phyloP scores from a whole-genome alignment of 1,284 basidiomycete species.

The Waitea zeae region DNA sequence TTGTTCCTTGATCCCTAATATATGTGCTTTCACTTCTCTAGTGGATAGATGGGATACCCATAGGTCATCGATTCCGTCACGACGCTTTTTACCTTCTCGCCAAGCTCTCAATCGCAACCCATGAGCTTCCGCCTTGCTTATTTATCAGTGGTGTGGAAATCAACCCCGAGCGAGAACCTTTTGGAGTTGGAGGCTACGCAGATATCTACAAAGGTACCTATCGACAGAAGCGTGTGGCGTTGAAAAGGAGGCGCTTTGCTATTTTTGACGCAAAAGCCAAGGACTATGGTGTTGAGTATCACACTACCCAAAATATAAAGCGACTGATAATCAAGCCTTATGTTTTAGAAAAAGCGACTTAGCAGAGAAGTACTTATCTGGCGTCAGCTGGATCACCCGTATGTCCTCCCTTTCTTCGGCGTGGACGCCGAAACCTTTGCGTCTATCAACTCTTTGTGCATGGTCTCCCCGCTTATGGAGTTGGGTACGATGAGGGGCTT shows the following conservation, averaged over 20 bases:
- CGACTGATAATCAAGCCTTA: background rate
- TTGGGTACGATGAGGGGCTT: background rate
- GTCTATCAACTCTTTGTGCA: background rate
- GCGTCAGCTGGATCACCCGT: slow-evolving; percentile 3
- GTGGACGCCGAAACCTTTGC: slow-evolving; percentile 1
- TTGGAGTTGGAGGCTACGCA: background rate
- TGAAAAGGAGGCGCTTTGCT: background rate
- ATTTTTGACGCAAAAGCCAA: background rate
- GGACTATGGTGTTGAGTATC: too few relatives aligned
- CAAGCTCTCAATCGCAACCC: background rate
- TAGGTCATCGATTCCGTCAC: too few relatives aligned
- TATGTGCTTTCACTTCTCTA: too few relatives aligned
- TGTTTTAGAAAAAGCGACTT: background rate
- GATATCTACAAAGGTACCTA: background rate
- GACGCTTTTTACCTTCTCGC: background rate
- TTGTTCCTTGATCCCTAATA: too few relatives aligned
- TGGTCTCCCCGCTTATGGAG: slow-evolving; percentile 2
- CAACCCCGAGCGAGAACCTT: background rate
- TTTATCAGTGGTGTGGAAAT: background rate
- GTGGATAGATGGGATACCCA: too few relatives aligned
- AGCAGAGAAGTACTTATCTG: slow-evolving; percentile 1
- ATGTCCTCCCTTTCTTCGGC: slow-evolving; percentile 2
- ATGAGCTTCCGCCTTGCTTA: background rate
- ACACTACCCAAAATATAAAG: background rate
- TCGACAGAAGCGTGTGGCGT: background rate